Percentiles rank a stretch among this genome's conserved stretches.
These are phyloP conservation scores for Wickerhamomyces alni DNA, from an alignment of 805 yeast species.

Conservation along the genomic window DNA sequence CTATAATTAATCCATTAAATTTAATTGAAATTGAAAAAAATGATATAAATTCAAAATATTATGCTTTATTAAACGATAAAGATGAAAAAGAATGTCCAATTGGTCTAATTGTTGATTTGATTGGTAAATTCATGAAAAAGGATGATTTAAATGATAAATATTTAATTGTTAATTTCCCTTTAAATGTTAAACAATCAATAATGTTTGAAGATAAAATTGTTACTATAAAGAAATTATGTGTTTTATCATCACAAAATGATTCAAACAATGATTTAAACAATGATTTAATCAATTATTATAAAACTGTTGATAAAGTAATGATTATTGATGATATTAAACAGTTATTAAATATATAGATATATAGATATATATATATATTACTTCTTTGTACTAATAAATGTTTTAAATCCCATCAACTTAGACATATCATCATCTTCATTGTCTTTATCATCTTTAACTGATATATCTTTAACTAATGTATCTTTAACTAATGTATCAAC, in stretches of 20 bases:
- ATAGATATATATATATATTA: slow-evolving; percentile 6
- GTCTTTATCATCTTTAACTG: background rate
- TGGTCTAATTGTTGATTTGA: slow-evolving; percentile 29
- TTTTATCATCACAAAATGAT: too few relatives aligned
- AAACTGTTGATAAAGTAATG: slow-evolving; percentile 53
- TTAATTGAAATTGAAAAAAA: slow-evolving; percentile 41
- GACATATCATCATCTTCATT: slow-evolving; percentile 22
- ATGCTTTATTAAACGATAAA: slow-evolving; percentile 40
- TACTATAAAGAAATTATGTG: slow-evolving; percentile 34
- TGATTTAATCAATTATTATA: slow-evolving; percentile 59
- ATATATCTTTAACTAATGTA: slow-evolving; percentile 26
- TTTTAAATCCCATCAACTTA: slow-evolving; percentile 53
- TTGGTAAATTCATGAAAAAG: slow-evolving; percentile 25
- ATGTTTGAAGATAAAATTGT: slow-evolving; percentile 69
- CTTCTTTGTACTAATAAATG: slow-evolving; percentile 46
- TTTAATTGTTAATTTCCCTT: slow-evolving; percentile 54
- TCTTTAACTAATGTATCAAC: slow-evolving; percentile 29
- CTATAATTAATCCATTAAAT: slow-evolving; percentile 44
- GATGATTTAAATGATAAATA: slow-evolving; percentile 27
- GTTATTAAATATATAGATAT: background rate
- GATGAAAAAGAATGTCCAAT: slow-evolving; percentile 26
- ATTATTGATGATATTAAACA: slow-evolving; percentile 9
- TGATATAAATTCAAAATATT: slow-evolving; percentile 39
- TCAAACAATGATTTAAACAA: too few relatives aligned
- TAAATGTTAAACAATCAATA: slow-evolving; percentile 56